Conservation (phyloP, 2,329 filamentous ascomycete species). For the Calonectria pauciramosa region DNA sequence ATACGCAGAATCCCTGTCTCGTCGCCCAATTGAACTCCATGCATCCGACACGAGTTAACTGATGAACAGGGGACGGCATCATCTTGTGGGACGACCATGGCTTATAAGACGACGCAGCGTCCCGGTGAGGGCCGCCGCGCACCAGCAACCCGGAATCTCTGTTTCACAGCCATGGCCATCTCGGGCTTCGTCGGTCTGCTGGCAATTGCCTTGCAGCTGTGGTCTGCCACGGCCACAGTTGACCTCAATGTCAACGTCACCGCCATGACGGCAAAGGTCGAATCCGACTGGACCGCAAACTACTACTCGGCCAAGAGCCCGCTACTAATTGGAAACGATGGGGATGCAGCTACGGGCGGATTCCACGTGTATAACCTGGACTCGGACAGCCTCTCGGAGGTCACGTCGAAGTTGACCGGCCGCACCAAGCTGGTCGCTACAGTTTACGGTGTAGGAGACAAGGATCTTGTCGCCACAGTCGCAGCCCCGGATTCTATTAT, state of each 20-base stretch:
- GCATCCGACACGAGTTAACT: conserved; percentile 25
- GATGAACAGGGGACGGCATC: conserved; percentile 4
- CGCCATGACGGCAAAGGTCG: conserved; percentile 52
- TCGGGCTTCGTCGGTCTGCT: conserved; percentile 38
- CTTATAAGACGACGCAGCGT: conserved; percentile 26
- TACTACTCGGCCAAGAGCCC: conserved; percentile 54
- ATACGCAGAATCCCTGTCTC: neutral
- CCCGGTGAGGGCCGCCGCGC: neutral
- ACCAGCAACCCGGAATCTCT: conserved; percentile 20
- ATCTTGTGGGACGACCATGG: conserved; percentile 15
- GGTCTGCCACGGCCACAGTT: conserved; percentile 32
- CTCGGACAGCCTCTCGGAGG: conserved; percentile 48
- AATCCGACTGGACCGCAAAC: conserved; percentile 57
- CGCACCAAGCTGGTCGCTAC: conserved; percentile 61
- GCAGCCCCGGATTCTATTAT: conserved; percentile 59
- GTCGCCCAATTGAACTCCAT: conserved; percentile 22
- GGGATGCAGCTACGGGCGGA: conserved; percentile 57
- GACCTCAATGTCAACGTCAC: conserved; percentile 48
- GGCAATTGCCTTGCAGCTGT: conserved; percentile 37
- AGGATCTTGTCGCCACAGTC: conserved; percentile 57
- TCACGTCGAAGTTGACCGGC: conserved; percentile 52
- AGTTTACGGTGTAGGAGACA: conserved; percentile 52
- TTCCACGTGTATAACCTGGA: conserved; percentile 55
- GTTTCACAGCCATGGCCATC: conserved; percentile 34
- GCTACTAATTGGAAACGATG: conserved; percentile 61